Percentiles rank a stretch among this genome's conserved stretches.
phyloP scores from a whole-genome alignment of 352 stramenopile genomes.

The Globisporangium nunn region DNA sequence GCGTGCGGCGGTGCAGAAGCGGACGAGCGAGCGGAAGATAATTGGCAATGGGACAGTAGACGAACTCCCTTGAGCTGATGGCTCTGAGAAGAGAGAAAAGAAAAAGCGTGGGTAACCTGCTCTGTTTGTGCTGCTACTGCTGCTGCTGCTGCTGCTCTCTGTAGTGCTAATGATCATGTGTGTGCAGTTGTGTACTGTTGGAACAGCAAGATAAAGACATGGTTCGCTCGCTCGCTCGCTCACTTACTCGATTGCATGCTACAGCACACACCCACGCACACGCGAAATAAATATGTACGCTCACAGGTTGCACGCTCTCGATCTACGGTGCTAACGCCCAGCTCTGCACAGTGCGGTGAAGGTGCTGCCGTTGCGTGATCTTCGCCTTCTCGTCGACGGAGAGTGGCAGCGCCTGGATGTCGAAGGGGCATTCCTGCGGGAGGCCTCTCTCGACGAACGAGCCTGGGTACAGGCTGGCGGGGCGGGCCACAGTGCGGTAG shows the following conservation, averaged over 20 bases:
- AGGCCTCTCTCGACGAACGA: conserved; percentile 33
- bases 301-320: neutral
- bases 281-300: neutral
- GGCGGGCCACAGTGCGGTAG: conserved; percentile 38
- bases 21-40: too few species aligned
- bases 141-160: too few species aligned
- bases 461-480: conserved; percentile 43
- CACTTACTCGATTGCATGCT: too few species aligned
- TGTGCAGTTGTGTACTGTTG: too few species aligned
- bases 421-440: conserved; percentile 47
- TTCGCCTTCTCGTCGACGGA: conserved; percentile 24
- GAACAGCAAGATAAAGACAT: too few species aligned
- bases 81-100: too few species aligned
- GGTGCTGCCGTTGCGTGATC: conserved; percentile 37
- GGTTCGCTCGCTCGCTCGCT: too few species aligned
- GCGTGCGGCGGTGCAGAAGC: neutral
- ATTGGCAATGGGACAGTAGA: neutral
- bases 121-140: too few species aligned
- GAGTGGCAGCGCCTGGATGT: conserved; percentile 37
- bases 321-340: conserved; percentile 14
- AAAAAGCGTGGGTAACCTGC: too few species aligned
- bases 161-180: too few species aligned
- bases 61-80: neutral
- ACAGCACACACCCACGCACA: neutral
- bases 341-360: conserved; percentile 27